Conservation (phyloP, 1,139 yeast genomes). For the Yamadazyma diddensiae region DNA sequence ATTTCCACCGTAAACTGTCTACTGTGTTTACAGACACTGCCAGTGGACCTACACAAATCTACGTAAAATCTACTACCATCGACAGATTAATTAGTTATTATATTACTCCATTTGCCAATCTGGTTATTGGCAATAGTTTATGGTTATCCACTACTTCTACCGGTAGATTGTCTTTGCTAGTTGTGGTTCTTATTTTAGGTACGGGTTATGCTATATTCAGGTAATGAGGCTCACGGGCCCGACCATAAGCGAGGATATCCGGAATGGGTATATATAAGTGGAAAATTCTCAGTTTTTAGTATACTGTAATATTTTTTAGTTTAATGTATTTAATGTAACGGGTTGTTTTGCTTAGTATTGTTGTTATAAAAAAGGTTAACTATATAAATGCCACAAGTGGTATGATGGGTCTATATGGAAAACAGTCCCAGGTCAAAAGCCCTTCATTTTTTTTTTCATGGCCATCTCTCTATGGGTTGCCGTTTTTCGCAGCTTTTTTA, state of each 20-base stretch:
- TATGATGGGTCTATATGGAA: too few species aligned
- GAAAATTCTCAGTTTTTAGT: not conserved
- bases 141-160: conserved; percentile 36
- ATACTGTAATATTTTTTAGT: not conserved
- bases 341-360: not conserved
- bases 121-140: conserved; percentile 35
- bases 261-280: not conserved
- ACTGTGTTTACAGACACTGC: conserved; percentile 17
- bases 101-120: conserved; percentile 33
- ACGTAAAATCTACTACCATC: conserved; percentile 39
- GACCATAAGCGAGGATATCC: conserved; percentile 2
- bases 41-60: conserved; percentile 44
- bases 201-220: conserved; percentile 6
- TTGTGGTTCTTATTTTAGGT: conserved; percentile 6
- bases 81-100: conserved; percentile 30
- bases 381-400: too few species aligned
- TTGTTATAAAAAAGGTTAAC: too few species aligned
- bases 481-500: too few species aligned
- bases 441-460: not conserved
- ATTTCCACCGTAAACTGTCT: conserved; percentile 15
- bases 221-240: conserved; percentile 2
- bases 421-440: not conserved
- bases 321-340: not conserved
- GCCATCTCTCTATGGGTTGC: not conserved
- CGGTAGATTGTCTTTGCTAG: conserved; percentile 32